phyloP scores from a whole-genome alignment of 345 rosid genomes.

The Acer yangbiense region DNA sequence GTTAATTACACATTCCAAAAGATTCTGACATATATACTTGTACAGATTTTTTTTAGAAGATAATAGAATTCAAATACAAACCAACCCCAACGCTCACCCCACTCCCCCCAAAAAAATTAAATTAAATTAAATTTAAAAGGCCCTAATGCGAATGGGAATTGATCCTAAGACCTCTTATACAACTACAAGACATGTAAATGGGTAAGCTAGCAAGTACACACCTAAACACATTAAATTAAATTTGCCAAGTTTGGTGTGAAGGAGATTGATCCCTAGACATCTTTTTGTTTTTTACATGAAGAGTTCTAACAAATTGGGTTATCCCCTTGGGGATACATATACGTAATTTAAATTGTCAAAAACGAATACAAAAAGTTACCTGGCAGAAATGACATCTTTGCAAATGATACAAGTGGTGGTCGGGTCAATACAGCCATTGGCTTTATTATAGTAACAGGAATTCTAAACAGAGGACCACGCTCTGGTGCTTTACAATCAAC shows the following conservation, averaged over 20 bases:
- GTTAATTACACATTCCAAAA: too few species aligned
- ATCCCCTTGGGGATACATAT: neutral
- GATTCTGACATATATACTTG: too few species aligned
- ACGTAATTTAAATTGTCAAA: neutral
- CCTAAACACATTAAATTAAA: neutral
- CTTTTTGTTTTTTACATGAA: neutral
- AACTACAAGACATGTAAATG: neutral
- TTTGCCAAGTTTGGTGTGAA: neutral
- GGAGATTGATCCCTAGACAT: neutral
- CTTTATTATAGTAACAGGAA: constrained; percentile 84
- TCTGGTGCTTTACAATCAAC: constrained; percentile 93
- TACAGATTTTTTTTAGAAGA: too few species aligned
- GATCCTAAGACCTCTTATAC: neutral
- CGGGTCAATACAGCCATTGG: constrained; percentile 57
- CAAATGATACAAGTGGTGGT: constrained; percentile 74
- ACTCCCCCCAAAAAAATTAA: too few species aligned
- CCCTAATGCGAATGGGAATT: neutral
- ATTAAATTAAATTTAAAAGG: neutral
- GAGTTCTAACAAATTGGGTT: neutral
- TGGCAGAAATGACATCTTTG: constrained; percentile 81
- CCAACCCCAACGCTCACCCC: too few species aligned
- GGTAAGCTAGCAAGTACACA: neutral
- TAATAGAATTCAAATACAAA: too few species aligned
- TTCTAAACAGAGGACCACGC: constrained; percentile 93
- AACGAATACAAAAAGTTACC: constrained; percentile 37